These are phyloP conservation scores for Drechslerella dactyloides DNA, from an alignment of 2,329 filamentous ascomycete genomes.

Conservation along the genomic window DNA sequence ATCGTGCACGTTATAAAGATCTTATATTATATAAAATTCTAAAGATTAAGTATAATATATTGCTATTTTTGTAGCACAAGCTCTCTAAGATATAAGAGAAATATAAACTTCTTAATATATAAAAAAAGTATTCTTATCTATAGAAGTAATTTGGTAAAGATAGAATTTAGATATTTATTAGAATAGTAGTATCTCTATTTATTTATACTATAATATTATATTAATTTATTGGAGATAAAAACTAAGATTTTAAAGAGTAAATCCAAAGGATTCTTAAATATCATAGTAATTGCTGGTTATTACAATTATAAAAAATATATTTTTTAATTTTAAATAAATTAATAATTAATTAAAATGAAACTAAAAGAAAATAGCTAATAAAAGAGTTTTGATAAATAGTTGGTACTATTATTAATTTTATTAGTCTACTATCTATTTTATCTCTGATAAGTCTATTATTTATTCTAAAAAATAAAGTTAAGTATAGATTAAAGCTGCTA, in stretches of 20 bases:
- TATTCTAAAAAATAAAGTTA: neutral
- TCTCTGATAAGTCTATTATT: constrained; percentile 15
- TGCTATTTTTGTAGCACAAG: too few species aligned
- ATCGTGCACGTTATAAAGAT: too few species aligned
- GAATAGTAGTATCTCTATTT: too few species aligned
- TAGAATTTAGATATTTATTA: too few species aligned
- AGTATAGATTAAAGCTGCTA: constrained; percentile 9
- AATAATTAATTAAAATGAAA: neutral
- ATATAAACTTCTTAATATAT: too few species aligned
- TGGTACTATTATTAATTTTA: constrained; percentile 26
- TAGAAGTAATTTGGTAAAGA: too few species aligned
- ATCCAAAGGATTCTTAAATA: constrained; percentile 11
- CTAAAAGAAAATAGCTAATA: neutral
- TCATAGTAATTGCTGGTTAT: constrained; percentile 7
- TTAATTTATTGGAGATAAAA: neutral
- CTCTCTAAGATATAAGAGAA: too few species aligned
- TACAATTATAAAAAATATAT: constrained; percentile 19
- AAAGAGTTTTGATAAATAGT: constrained; percentile 19
- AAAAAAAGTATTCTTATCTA: too few species aligned
- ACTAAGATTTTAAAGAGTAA: too few species aligned
- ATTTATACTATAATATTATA: too few species aligned
- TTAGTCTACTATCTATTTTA: constrained; percentile 11
- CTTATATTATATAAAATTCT: too few species aligned
- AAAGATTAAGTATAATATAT: too few species aligned
- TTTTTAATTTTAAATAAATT: constrained; percentile 21